Percentiles rank a stretch among this genome's conserved stretches.
These are phyloP conservation scores for Aspergillus taichungensis DNA, from an alignment of 495 filamentous ascomycete species.

Conservation along the genomic window DNA sequence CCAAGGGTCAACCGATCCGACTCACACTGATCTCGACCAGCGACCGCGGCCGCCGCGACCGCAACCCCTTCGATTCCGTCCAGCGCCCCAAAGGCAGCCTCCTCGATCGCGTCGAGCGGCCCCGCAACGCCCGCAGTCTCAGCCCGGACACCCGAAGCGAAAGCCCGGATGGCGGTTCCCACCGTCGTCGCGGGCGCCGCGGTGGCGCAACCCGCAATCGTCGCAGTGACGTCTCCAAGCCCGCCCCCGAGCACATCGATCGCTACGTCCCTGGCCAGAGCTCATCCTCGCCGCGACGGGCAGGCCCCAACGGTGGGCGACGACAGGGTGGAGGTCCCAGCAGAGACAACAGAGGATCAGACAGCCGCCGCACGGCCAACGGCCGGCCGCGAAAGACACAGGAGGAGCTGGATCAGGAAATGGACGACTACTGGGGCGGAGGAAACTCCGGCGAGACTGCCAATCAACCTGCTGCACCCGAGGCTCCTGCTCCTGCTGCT, in stretches of 20 bases:
- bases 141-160: conserved; percentile 29
- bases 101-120: conserved; percentile 63
- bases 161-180: conserved; percentile 15
- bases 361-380: conserved; percentile 34
- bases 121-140: conserved; percentile 29
- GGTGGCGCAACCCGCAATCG: conserved; percentile 35
- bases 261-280: conserved; percentile 67
- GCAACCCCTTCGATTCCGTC: conserved; percentile 46
- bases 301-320: conserved; percentile 35
- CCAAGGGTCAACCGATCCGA: conserved; percentile 86
- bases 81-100: conserved; percentile 59
- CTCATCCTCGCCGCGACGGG: conserved; percentile 21
- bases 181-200: conserved; percentile 38
- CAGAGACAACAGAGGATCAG: conserved; percentile 26
- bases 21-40: conserved; percentile 55
- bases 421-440: conserved; percentile 82
- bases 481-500: conserved; percentile 15
- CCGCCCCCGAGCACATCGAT: conserved; percentile 66
- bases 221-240: conserved; percentile 59
- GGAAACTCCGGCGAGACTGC: conserved; percentile 25
- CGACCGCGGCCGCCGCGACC: conserved; percentile 38
- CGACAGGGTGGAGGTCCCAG: conserved; percentile 42
- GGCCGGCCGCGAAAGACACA: conserved; percentile 77
- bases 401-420: conserved; percentile 88
- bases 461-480: conserved; percentile 12